Conservation (phyloP, 495 filamentous ascomycete genomes). For the Aspergillus nidulans region DNA sequence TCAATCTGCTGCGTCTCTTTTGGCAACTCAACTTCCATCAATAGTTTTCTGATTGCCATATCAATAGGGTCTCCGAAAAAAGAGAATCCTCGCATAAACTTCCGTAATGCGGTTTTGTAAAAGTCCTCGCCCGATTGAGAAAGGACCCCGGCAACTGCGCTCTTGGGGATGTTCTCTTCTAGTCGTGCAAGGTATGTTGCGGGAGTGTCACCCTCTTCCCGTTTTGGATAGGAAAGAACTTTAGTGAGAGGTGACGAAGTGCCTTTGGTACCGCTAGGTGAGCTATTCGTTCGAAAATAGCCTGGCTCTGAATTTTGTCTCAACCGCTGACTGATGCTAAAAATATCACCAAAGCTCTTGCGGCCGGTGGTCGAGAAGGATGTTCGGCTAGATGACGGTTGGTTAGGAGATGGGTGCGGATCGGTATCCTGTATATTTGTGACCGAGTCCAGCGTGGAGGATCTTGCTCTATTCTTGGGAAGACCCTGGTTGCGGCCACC, state of each 20-base stretch:
- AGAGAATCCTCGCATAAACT: conserved; percentile 89
- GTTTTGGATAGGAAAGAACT: conserved; percentile 67
- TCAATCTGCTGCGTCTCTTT: conserved; percentile 99
- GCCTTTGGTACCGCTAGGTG: conserved; percentile 40
- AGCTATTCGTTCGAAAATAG: conserved; percentile 55
- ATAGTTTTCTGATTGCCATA: conserved; percentile 90
- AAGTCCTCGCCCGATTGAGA: conserved; percentile 84
- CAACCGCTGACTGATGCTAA: conserved; percentile 67
- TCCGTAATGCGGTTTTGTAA: conserved; percentile 73
- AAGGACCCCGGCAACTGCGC: conserved; percentile 74
- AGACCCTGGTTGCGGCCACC: conserved; percentile 28
- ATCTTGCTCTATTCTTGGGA: conserved; percentile 54
- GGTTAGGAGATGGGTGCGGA: conserved; percentile 52
- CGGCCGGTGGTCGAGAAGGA: conserved; percentile 80
- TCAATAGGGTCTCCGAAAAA: conserved; percentile 97
- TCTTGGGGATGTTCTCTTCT: conserved; percentile 70
- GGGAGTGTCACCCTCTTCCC: conserved; percentile 84
- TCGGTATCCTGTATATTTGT: conserved; percentile 53
- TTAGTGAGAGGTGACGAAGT: conserved; percentile 66
- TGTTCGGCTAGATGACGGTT: conserved; percentile 59
- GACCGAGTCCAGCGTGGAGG: conserved; percentile 83
- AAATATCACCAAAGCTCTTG: conserved; percentile 85
- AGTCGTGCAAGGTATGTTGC: conserved; percentile 81
- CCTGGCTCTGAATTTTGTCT: conserved; percentile 72
- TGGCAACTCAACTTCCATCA: conserved; percentile 95